Evolutionary conservation across 805 yeast species (phyloP).

Genomic region (Pichia membranifaciens): DNA sequence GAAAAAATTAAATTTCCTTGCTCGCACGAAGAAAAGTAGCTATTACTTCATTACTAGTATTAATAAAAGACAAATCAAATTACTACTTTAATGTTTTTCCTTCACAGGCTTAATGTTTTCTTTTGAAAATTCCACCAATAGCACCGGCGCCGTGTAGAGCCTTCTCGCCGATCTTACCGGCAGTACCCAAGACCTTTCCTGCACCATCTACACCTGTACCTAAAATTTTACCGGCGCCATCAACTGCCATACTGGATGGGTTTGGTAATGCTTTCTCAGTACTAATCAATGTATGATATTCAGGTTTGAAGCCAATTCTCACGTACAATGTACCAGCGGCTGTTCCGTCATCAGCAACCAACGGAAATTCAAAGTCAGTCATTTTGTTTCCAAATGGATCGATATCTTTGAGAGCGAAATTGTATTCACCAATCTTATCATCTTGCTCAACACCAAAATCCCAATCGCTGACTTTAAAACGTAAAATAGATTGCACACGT

Average conservation of each 20-base stretch:
- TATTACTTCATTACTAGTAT: no score
- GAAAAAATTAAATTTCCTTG: no score
- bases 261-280: conserved; percentile 39
- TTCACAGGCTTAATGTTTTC: conserved; percentile 16
- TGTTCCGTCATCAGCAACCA: conserved; percentile 41
- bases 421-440: conserved; percentile 69
- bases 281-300: conserved; percentile 42
- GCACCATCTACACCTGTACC: conserved; percentile 38
- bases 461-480: conserved; percentile 74
- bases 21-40: no score
- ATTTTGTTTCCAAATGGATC: conserved; percentile 51
- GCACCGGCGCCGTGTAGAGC: conserved; percentile 41
- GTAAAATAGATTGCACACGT: conserved; percentile 54
- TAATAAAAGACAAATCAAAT: no score
- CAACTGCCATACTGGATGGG: conserved; percentile 35
- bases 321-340: conserved; percentile 64
- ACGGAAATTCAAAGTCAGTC: conserved; percentile 44
- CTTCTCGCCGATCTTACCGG: conserved; percentile 52
- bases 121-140: conserved; percentile 25
- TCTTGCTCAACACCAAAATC: conserved; percentile 86
- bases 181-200: conserved; percentile 34
- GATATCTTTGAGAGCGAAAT: conserved; percentile 51
- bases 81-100: not conserved
- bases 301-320: conserved; percentile 61
- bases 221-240: conserved; percentile 42